Percentiles rank a stretch among this genome's conserved stretches.
Evolutionary conservation across 371 early-diverging fungal species (phyloP).

Genomic region (Choanephora cucurbitarum): DNA sequence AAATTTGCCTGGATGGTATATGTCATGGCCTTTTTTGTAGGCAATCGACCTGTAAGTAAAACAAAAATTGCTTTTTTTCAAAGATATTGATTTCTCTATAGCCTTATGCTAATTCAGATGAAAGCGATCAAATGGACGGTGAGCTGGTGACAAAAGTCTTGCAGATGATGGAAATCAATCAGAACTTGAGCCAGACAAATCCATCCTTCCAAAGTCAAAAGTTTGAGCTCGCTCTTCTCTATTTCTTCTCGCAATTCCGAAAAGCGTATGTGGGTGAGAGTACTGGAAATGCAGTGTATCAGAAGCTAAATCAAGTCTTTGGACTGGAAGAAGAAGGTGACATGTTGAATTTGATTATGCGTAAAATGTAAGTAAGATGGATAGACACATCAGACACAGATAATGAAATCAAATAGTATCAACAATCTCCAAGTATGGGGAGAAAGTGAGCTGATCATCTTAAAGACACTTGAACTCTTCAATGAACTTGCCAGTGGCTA

Average conservation of each 20-base stretch:
- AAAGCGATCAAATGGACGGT: conserved; percentile 60
- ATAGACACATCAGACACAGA: not conserved
- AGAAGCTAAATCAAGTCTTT: conserved; percentile 51
- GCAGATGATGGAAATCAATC: conserved; percentile 52
- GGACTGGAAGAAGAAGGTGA: conserved; percentile 56
- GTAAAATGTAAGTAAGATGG: conserved; percentile 56
- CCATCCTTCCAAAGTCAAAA: conserved; percentile 38
- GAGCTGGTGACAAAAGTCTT: conserved; percentile 55
- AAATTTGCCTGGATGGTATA: conserved; percentile 81
- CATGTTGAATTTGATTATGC: conserved; percentile 69
- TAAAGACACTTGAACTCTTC: conserved; percentile 61
- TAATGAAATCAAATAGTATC: conserved; percentile 15
- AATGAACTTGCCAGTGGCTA: conserved; percentile 79
- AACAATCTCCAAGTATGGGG: conserved; percentile 40
- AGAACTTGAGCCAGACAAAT: conserved; percentile 28
- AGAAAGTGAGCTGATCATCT: conserved; percentile 26
- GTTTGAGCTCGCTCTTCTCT: conserved; percentile 69
- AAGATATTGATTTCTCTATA: conserved; percentile 7
- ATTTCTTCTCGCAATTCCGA: conserved; percentile 71
- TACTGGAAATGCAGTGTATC: conserved; percentile 55
- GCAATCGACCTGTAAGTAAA: conserved; percentile 65
- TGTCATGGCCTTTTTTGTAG: conserved; percentile 65
- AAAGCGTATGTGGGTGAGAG: conserved; percentile 66
- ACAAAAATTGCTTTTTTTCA: not conserved
- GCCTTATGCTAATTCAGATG: conserved; percentile 61